Evolutionary conservation across 2,329 filamentous ascomycete genomes (phyloP).

Genomic region (Grosmannia clavigera): DNA sequence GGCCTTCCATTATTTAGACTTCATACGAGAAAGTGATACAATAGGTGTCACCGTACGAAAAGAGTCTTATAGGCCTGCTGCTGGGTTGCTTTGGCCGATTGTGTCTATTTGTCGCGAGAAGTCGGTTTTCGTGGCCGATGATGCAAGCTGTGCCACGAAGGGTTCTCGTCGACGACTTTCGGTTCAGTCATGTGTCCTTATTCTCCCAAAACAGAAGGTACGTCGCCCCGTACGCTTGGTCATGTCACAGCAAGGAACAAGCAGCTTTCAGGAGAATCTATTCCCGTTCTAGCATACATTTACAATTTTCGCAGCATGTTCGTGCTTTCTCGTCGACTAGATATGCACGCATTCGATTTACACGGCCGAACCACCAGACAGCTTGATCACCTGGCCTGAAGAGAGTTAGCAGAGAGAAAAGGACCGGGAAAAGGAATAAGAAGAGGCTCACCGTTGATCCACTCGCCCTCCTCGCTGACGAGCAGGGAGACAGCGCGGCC

Average conservation of each 20-base stretch:
- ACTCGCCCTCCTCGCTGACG: conserved; percentile 46
- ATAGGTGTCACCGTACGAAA: background rate
- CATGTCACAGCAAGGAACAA: background rate
- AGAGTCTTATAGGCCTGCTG: background rate
- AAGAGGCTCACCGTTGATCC: conserved; percentile 46
- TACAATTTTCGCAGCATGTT: background rate
- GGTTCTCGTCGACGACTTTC: too few species aligned
- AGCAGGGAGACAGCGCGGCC: conserved; percentile 44
- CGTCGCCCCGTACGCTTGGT: too few species aligned
- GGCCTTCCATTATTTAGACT: background rate
- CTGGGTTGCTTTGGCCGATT: background rate
- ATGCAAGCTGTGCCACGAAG: too few species aligned
- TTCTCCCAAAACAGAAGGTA: too few species aligned
- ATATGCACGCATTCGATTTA: conserved; percentile 7
- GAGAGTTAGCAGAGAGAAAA: background rate
- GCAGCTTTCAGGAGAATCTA: background rate
- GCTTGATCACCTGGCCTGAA: conserved; percentile 26
- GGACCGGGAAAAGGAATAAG: background rate
- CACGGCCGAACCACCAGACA: conserved; percentile 23
- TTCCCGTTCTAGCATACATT: background rate
- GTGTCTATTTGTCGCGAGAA: background rate
- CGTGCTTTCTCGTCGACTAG: too few species aligned
- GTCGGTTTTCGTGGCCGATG: background rate
- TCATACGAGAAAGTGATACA: background rate
- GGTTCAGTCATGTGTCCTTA: too few species aligned